These are phyloP conservation scores for Agrocybe pediades DNA, from an alignment of 768 basidiomycete species.

Conservation along the genomic window DNA sequence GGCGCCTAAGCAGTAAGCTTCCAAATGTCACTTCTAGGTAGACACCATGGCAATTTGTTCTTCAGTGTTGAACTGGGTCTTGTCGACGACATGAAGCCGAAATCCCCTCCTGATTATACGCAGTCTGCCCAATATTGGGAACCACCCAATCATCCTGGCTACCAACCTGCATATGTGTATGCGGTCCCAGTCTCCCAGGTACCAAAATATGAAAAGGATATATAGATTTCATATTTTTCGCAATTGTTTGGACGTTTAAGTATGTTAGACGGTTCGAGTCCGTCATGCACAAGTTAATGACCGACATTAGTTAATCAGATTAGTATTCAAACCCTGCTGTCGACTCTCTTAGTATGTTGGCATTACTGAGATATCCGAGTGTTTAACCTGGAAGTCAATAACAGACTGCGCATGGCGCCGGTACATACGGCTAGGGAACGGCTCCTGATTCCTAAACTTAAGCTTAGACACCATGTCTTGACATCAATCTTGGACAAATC, in stretches of 20 bases:
- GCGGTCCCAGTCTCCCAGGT: conserved; percentile 10
- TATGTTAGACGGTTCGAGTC: too few species aligned
- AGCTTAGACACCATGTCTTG: background rate
- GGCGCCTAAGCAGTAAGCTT: conserved; percentile 51
- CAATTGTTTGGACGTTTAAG: too few species aligned
- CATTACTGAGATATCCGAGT: too few species aligned
- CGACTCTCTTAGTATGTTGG: too few species aligned
- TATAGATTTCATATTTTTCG: too few species aligned
- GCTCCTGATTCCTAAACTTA: background rate
- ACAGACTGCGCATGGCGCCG: too few species aligned
- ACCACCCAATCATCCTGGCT: conserved; percentile 36
- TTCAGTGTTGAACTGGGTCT: background rate
- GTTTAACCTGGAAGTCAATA: too few species aligned
- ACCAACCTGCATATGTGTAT: conserved; percentile 41
- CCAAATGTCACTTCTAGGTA: background rate
- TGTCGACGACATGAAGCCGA: background rate
- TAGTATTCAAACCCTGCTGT: too few species aligned
- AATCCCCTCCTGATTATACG: conserved; percentile 9
- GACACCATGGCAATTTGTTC: background rate
- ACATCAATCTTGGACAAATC: background rate
- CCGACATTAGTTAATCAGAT: too few species aligned
- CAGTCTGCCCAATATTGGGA: conserved; percentile 24
- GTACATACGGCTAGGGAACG: too few species aligned
- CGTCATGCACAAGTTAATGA: too few species aligned
- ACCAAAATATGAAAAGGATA: background rate